Percentiles rank a stretch among this genome's conserved stretches.
These are phyloP conservation scores for Crepidotus variabilis DNA, from an alignment of 768 basidiomycete genomes.

Conservation along the genomic window DNA sequence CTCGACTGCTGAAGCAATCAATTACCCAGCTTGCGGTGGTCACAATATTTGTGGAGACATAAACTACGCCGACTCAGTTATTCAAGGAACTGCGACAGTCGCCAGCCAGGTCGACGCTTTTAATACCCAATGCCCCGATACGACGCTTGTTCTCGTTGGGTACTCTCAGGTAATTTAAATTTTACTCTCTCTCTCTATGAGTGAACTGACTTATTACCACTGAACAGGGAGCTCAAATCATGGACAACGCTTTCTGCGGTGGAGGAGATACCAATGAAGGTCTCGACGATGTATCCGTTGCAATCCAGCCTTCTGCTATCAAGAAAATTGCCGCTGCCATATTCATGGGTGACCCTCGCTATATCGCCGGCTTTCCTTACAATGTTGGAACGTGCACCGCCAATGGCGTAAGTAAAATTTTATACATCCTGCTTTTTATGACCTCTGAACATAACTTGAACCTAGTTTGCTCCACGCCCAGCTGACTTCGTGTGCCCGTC, in stretches of 20 bases:
- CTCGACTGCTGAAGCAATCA: constrained; percentile 29
- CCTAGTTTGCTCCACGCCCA: no score
- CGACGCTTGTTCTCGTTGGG: constrained; percentile 27
- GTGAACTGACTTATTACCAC: background rate
- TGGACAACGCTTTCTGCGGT: constrained; percentile 30
- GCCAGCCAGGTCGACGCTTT: constrained; percentile 27
- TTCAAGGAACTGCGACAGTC: constrained; percentile 25
- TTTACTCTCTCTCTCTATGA: no score
- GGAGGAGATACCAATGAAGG: constrained; percentile 30
- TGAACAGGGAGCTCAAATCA: constrained; percentile 28
- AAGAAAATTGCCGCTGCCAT: constrained; percentile 30
- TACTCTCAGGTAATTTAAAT: constrained; percentile 25
- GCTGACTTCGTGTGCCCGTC: no score
- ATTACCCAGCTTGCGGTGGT: constrained; percentile 33
- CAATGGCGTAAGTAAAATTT: no score
- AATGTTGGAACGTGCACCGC: constrained; percentile 30
- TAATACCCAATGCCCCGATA: constrained; percentile 27
- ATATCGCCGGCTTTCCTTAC: constrained; percentile 27
- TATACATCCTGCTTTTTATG: no score
- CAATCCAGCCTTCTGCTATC: constrained; percentile 24
- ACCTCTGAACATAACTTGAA: no score
- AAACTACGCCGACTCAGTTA: constrained; percentile 27
- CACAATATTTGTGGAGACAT: constrained; percentile 27
- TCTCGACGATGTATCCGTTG: constrained; percentile 23
- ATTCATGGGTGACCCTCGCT: constrained; percentile 31